These are phyloP conservation scores for Backusella psychrophila DNA, from an alignment of 192 early-diverging fungal genomes.

Conservation along the genomic window DNA sequence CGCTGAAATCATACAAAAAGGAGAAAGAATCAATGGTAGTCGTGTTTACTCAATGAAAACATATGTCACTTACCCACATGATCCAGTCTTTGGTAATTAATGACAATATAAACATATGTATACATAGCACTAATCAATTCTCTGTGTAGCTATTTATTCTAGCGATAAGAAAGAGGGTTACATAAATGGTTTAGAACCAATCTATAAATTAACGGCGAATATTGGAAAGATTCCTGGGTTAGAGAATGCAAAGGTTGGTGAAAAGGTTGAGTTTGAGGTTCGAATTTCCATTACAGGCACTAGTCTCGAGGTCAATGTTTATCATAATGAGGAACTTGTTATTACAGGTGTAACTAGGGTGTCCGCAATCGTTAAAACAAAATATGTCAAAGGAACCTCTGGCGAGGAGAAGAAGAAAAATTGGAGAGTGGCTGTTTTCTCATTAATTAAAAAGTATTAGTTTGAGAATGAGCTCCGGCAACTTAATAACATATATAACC, in stretches of 20 bases:
- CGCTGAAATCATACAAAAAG: neutral
- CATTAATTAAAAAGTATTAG: neutral
- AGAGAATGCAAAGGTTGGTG: neutral
- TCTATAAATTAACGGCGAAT: neutral
- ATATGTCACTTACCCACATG: neutral
- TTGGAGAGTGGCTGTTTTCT: neutral
- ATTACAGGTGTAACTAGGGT: neutral
- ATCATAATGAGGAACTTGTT: neutral
- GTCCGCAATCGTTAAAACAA: neutral
- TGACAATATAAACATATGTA: neutral
- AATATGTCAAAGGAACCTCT: neutral
- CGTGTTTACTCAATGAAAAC: neutral
- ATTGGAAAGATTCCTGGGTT: neutral
- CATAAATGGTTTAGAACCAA: neutral
- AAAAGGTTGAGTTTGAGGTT: neutral
- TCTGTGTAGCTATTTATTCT: neutral
- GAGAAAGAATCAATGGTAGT: neutral
- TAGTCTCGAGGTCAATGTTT: neutral
- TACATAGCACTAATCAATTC: neutral
- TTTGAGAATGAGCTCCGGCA: neutral
- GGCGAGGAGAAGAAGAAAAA: neutral
- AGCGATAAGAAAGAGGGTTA: neutral
- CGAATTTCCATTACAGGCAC: neutral
- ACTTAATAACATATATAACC: neutral
- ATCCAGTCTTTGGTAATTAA: neutral